phyloP scores from a whole-genome alignment of 371 early-diverging fungal species.

The Mucor racemosus region DNA sequence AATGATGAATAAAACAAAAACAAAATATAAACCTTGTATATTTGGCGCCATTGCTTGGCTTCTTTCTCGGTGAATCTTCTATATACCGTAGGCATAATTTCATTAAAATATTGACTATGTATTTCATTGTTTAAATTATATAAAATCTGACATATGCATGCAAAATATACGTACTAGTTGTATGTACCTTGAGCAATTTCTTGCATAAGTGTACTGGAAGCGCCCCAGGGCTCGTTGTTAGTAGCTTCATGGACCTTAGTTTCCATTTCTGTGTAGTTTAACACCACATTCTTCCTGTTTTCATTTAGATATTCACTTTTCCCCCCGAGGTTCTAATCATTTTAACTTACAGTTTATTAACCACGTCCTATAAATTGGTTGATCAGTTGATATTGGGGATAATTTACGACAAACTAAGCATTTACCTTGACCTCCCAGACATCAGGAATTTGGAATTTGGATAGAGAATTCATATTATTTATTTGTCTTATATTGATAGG shows the following conservation, averaged over 20 bases:
- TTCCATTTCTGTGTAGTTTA: conserved; percentile 88
- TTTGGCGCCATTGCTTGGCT: conserved; percentile 87
- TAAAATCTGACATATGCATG: not conserved
- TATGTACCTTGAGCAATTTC: conserved; percentile 87
- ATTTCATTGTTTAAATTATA: not conserved
- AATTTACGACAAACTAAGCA: not conserved
- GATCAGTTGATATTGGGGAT: not conserved
- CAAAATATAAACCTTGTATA: conserved; percentile 73
- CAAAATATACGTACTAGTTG: conserved; percentile 61
- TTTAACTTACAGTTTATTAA: conserved; percentile 66
- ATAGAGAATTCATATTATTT: conserved; percentile 41
- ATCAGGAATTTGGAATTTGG: conserved; percentile 54
- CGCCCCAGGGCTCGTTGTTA: conserved; percentile 90
- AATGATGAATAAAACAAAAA: not conserved
- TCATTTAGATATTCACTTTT: not conserved
- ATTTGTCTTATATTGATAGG: not conserved
- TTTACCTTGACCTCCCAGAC: conserved; percentile 60
- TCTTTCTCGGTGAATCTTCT: conserved; percentile 85
- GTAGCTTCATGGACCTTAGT: conserved; percentile 88
- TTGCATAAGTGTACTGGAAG: conserved; percentile 88
- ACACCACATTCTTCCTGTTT: conserved; percentile 69
- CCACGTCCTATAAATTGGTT: conserved; percentile 51
- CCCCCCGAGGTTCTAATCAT: not conserved
- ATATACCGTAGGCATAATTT: conserved; percentile 92
- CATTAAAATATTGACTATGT: conserved; percentile 83